phyloP scores from a whole-genome alignment of 805 yeast species.

The Novakomyces olei region DNA sequence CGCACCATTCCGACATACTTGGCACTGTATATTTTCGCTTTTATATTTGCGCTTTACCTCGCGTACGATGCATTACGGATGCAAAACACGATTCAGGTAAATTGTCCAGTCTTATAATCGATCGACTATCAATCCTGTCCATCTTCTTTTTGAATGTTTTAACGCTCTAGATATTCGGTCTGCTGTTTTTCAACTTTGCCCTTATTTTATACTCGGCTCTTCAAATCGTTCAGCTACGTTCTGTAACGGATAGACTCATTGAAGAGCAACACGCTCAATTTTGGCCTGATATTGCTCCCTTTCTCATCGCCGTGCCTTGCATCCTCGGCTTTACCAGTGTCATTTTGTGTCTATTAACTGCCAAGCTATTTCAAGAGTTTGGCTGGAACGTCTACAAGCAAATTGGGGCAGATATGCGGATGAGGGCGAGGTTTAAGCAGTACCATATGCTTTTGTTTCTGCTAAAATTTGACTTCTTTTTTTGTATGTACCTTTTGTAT shows the following conservation, averaged over 20 bases:
- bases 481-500: conserved; percentile 12
- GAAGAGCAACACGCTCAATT: too few species aligned
- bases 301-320: conserved; percentile 23
- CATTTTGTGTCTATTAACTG: conserved; percentile 16
- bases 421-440: conserved; percentile 18
- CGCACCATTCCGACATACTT: conserved; percentile 20
- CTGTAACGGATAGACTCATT: too few species aligned
- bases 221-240: conserved; percentile 4
- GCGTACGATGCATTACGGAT: conserved; percentile 20
- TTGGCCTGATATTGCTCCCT: conserved; percentile 13
- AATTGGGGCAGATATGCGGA: conserved; percentile 25
- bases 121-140: too few species aligned
- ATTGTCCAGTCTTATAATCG: too few species aligned
- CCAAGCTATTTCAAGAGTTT: conserved; percentile 20
- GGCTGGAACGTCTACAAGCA: conserved; percentile 28
- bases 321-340: conserved; percentile 20
- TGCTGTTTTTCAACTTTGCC: conserved; percentile 7
- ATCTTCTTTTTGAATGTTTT: too few species aligned
- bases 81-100: conserved; percentile 19
- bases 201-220: conserved; percentile 3
- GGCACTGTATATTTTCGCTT: conserved; percentile 27
- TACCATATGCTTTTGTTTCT: conserved; percentile 22
- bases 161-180: too few species aligned
- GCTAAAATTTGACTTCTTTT: conserved; percentile 24
- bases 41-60: conserved; percentile 17